A percentile compares a stretch with the other conserved stretches of the same genome.
Conservation (phyloP, 352 stramenopile species). For the Phytophthora agathidicida region DNA sequence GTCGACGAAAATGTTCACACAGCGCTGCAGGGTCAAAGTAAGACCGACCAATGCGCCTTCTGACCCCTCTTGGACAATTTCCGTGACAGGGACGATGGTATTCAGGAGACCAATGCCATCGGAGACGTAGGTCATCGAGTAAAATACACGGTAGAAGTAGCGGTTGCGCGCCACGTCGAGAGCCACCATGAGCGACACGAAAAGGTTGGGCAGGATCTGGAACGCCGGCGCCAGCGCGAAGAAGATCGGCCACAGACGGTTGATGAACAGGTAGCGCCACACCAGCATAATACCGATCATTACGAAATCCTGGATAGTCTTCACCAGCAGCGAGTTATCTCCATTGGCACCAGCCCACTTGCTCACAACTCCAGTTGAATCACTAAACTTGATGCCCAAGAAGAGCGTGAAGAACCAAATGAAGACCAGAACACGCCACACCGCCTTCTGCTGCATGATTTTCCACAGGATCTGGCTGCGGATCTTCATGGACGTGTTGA, state of each 20-base stretch:
- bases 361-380: slow-evolving; percentile 47
- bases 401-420: slow-evolving; percentile 70
- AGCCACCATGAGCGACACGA: slow-evolving; percentile 46
- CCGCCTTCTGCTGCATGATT: slow-evolving; percentile 78
- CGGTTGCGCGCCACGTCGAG: slow-evolving; percentile 53
- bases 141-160: slow-evolving; percentile 65
- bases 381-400: slow-evolving; percentile 57
- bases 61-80: slow-evolving; percentile 71
- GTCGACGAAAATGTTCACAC: slow-evolving; percentile 63
- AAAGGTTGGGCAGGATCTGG: slow-evolving; percentile 55
- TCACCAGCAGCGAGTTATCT: slow-evolving; percentile 56
- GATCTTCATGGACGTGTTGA: slow-evolving; percentile 65
- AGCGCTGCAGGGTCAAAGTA: slow-evolving; percentile 60
- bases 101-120: slow-evolving; percentile 62
- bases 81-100: slow-evolving; percentile 62
- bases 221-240: slow-evolving; percentile 59
- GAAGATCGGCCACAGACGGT: slow-evolving; percentile 60
- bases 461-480: slow-evolving; percentile 73
- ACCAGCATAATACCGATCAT: slow-evolving; percentile 59
- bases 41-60: slow-evolving; percentile 68
- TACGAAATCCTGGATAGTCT: slow-evolving; percentile 53
- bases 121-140: slow-evolving; percentile 52
- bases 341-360: slow-evolving; percentile 44
- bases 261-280: slow-evolving; percentile 68
- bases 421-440: slow-evolving; percentile 73